Evolutionary conservation across 768 basidiomycete species (phyloP), one percentile per base, ranked within the genome.

Genomic region (Phylloporus arenicola): DNA sequence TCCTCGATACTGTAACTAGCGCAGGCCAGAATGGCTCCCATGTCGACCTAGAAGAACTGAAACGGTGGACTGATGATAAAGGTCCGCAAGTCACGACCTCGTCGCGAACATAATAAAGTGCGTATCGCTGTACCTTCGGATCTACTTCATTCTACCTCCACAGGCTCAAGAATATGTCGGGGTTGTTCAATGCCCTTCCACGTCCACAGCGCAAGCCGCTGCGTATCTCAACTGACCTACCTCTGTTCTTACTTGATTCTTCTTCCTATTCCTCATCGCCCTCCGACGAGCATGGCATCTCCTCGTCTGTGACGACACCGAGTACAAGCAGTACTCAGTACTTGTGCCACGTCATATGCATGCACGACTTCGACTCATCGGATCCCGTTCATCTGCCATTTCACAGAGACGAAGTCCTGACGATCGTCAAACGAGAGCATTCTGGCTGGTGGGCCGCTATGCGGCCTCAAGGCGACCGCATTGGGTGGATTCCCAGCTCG

Each of bases 401-500:
- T 64, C 67, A 67, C 35, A 78, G 78, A 68, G 79, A 80, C 53
- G 87, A 89, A 55, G 77, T 88, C 19, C 67, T 91, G 25, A 76
- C 79, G 20, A 71, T 90, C 45, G 72, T 90, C 40, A 81, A 81
- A 64, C 74, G 79, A 64, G 85, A 88, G 64, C 73, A 76, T 12
- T 78, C 82, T 2, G 88, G 88, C 10, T 90, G 87, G 88, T 90
- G 87, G 86, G 87, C 84, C 17, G 88, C 87, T 17, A 77, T 85
- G 68, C 73, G 80, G 20, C 67, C 68, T 11, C 72, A 72, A 33
- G 77, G 76, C 12, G 70, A 75, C 43, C 63, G 67, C 30, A 73
- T 86, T 29, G 86, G 88, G 41, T 90, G 88, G 88, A 81, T 90
- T 51, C 88, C 88, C 10, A 76, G 80, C 55, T 79, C 82, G 2